phyloP scores from a whole-genome alignment of 2,329 filamentous ascomycete genomes.

The Xylariomycetidae sp. region DNA sequence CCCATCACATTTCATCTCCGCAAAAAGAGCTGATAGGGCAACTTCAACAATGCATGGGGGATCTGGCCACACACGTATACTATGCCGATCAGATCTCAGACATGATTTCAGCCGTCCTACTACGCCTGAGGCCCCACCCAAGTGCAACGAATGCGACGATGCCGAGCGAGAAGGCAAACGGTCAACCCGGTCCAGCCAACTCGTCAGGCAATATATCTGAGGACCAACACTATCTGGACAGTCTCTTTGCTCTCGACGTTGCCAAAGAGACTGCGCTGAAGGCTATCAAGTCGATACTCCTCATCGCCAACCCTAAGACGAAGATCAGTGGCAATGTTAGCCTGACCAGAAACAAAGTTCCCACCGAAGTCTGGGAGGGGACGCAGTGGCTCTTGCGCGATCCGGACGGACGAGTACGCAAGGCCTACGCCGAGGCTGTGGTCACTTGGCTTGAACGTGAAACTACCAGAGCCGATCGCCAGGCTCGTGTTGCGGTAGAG shows the following conservation, averaged over 20 bases:
- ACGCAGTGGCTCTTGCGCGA: slow-evolving; percentile 90
- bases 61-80: slow-evolving; percentile 89
- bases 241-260: slow-evolving; percentile 45
- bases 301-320: slow-evolving; percentile 68
- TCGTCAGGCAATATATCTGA: slow-evolving; percentile 35
- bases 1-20: slow-evolving; percentile 40
- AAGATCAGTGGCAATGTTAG: slow-evolving; percentile 53
- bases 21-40: slow-evolving; percentile 61
- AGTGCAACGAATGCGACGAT: slow-evolving; percentile 37
- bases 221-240: slow-evolving; percentile 41
- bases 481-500: slow-evolving; percentile 50
- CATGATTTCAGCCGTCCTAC: slow-evolving; percentile 78
- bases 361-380: slow-evolving; percentile 87
- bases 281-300: slow-evolving; percentile 74
- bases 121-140: slow-evolving; percentile 64
- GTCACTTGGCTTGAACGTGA: slow-evolving; percentile 81
- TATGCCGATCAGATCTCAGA: slow-evolving; percentile 95
- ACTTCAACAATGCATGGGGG: slow-evolving; percentile 79
- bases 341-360: slow-evolving; percentile 67
- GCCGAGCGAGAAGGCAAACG: slow-evolving; percentile 40
- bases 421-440: slow-evolving; percentile 79
- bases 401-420: slow-evolving; percentile 67
- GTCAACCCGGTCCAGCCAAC: slow-evolving; percentile 25
- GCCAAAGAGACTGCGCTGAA: slow-evolving; percentile 63
- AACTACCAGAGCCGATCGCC: slow-evolving; percentile 60